These are phyloP conservation scores for Papilionanthe hybrid DNA, from an alignment of 116 monocot genomes.

Conservation along the genomic window DNA sequence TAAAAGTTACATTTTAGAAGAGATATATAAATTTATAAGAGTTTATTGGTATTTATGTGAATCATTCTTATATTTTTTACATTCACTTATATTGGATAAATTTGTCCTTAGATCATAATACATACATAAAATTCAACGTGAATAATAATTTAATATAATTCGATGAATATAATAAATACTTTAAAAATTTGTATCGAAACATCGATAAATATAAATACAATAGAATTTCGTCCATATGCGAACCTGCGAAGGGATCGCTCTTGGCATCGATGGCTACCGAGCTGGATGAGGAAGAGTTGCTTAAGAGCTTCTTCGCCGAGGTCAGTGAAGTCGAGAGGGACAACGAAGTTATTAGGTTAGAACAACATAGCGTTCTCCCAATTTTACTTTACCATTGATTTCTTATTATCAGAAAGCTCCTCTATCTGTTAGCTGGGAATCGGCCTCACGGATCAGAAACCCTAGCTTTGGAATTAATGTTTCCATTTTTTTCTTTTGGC, in stretches of 20 bases:
- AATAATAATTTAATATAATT: neutral
- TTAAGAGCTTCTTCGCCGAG: conserved; percentile 53
- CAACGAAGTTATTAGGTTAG: conserved; percentile 43
- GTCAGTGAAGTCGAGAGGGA: conserved; percentile 51
- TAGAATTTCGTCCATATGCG: no score
- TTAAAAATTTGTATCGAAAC: neutral
- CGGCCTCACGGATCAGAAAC: neutral
- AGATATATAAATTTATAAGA: no score
- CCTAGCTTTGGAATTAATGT: neutral
- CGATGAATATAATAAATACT: neutral
- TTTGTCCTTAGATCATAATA: no score
- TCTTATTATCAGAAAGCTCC: neutral
- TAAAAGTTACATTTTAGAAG: no score
- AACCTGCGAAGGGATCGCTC: neutral
- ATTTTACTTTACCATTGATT: neutral
- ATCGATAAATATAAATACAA: no score
- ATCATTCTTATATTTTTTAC: no score
- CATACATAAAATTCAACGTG: no score
- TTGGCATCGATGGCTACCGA: conserved; percentile 4
- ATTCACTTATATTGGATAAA: no score
- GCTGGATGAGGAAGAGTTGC: conserved; percentile 33
- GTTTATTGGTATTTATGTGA: no score
- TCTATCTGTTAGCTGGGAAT: neutral
- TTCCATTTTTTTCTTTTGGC: neutral
- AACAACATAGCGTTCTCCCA: neutral